phyloP scores from a whole-genome alignment of 192 early-diverging fungal species.

The Gamsiella multidivaricata region DNA sequence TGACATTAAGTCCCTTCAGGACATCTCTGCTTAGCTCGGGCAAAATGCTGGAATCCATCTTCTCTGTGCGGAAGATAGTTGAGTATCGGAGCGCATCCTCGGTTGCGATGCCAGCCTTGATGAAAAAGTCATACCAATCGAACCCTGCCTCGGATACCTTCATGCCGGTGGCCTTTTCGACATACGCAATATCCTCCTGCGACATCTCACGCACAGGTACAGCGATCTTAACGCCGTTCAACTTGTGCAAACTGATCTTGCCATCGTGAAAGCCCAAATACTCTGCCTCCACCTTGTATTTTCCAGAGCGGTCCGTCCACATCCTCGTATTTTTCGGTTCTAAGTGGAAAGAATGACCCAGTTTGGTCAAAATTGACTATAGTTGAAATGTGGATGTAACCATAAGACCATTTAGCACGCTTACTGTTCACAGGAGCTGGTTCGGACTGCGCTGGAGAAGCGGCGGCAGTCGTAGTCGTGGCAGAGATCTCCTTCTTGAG shows the following conservation, averaged over 20 bases:
- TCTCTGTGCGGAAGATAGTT: conserved; percentile 85
- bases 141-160: conserved; percentile 68
- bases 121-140: conserved; percentile 96
- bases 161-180: conserved; percentile 63
- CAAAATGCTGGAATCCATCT: conserved; percentile 84
- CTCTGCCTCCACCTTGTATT: conserved; percentile 93
- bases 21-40: conserved; percentile 79
- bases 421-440: conserved; percentile 28
- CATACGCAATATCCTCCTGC: conserved; percentile 62
- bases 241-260: conserved; percentile 92
- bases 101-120: conserved; percentile 77
- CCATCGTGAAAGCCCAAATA: conserved; percentile 83
- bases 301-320: conserved; percentile 93
- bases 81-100: conserved; percentile 86
- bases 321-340: conserved; percentile 77
- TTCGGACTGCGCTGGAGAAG: conserved; percentile 8
- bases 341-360: not conserved
- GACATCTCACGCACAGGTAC: conserved; percentile 92
- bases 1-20: conserved; percentile 82
- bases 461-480: not conserved
- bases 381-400: too few species aligned
- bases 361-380: not conserved
- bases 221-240: conserved; percentile 93
- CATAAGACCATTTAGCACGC: not conserved
- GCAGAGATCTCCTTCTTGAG: conserved; percentile 8